Conservation (phyloP, 1,284 basidiomycete genomes). For the Cerioporus squamosus region DNA sequence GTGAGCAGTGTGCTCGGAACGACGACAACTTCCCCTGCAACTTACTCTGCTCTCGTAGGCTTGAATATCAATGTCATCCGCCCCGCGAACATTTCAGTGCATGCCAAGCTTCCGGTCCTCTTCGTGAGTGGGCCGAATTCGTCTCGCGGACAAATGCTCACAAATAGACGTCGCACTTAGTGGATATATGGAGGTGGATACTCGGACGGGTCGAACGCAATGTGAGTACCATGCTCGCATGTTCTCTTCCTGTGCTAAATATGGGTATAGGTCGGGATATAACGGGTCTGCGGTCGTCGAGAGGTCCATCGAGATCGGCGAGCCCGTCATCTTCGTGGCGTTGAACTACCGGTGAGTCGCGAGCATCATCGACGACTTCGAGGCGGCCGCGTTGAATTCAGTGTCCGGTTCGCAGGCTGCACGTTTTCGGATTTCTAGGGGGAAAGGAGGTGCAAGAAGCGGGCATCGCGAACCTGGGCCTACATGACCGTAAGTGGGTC, state of each 20-base stretch:
- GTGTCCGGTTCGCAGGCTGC: too few relatives aligned
- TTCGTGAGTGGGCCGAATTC: conserved; percentile 39
- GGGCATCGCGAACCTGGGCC: conserved; percentile 56
- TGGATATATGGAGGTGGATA: too few relatives aligned
- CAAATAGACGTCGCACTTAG: too few relatives aligned
- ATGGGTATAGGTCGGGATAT: neutral
- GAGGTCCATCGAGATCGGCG: conserved; percentile 39
- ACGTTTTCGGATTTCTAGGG: conserved; percentile 7
- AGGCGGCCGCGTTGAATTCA: too few relatives aligned
- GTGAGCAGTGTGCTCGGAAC: conserved; percentile 29
- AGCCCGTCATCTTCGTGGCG: conserved; percentile 37
- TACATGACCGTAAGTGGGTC: conserved; percentile 56
- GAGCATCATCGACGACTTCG: too few relatives aligned
- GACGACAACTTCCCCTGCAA: too few relatives aligned
- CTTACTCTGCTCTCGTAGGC: conserved; percentile 36
- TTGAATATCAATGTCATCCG: conserved; percentile 60
- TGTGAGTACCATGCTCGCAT: too few relatives aligned
- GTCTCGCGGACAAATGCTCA: too few relatives aligned
- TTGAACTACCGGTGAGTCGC: conserved; percentile 38
- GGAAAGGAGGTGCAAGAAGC: conserved; percentile 52
- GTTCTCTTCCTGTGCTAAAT: neutral
- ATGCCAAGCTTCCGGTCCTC: conserved; percentile 55
- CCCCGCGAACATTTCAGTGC: conserved; percentile 42
- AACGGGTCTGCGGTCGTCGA: conserved; percentile 21
- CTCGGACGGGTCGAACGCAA: too few relatives aligned